A percentile compares a stretch with the other conserved stretches of the same genome.
phyloP scores from a whole-genome alignment of 495 filamentous ascomycete species.

The Penicillium subrubescens region DNA sequence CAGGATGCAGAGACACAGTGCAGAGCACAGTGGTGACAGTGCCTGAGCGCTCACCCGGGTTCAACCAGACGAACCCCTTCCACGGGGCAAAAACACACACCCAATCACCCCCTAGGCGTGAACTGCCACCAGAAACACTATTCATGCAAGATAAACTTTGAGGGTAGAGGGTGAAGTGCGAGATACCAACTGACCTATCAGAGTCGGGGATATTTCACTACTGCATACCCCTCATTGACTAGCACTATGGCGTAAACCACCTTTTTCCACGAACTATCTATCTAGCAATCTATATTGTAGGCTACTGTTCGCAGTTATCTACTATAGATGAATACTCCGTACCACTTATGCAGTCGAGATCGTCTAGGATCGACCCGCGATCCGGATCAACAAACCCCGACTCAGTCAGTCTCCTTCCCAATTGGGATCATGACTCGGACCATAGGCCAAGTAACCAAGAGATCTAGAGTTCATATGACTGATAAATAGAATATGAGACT shows the following conservation, averaged over 20 bases:
- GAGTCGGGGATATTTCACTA: neutral
- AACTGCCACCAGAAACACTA: slow-evolving; percentile 5
- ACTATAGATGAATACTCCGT: neutral
- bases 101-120: slow-evolving; percentile 3
- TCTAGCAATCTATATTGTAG: neutral
- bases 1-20: neutral
- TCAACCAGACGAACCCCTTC: slow-evolving; percentile 2
- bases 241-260: neutral
- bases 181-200: neutral
- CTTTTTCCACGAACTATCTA: neutral
- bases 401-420: neutral
- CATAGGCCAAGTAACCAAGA: neutral
- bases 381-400: neutral
- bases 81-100: neutral
- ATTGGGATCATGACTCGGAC: neutral
- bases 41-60: slow-evolving; percentile 14
- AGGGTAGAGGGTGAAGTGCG: neutral
- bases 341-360: neutral
- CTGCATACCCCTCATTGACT: neutral
- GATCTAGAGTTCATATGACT: neutral
- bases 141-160: slow-evolving; percentile 22
- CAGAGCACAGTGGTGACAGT: neutral
- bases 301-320: neutral
- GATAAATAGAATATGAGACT: neutral
- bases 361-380: neutral